A percentile compares a stretch with the other conserved stretches of the same genome.
These are phyloP conservation scores for Apiotrichum mycotoxinovorans DNA, from an alignment of 1,284 basidiomycete genomes.

Conservation along the genomic window DNA sequence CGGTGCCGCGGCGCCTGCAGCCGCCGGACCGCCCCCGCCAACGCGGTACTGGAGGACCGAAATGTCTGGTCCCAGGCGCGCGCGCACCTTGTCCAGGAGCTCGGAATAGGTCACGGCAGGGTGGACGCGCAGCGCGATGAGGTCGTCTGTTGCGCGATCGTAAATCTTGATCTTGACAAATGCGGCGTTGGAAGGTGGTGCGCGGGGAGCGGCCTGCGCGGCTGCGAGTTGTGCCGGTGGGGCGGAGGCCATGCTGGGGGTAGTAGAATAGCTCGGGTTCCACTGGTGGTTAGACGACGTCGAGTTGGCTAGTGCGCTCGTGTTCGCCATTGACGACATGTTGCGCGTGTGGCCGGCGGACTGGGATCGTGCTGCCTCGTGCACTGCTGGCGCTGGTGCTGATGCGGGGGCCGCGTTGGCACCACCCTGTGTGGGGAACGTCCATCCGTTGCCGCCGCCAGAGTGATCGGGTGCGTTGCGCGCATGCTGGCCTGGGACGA, in stretches of 20 bases:
- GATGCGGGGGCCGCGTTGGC: neutral
- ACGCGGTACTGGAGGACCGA: slow-evolving; percentile 68
- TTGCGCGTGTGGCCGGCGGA: slow-evolving; percentile 2
- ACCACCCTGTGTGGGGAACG: neutral
- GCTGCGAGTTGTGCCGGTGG: neutral
- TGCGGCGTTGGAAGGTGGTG: slow-evolving; percentile 43
- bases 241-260: neutral
- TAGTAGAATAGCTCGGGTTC: neutral
- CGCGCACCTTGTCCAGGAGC: slow-evolving; percentile 84
- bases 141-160: slow-evolving; percentile 81
- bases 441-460: slow-evolving; percentile 4
- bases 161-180: slow-evolving; percentile 99
- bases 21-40: slow-evolving; percentile 52
- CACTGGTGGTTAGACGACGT: neutral
- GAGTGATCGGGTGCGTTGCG: slow-evolving; percentile 1
- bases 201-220: neutral
- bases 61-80: slow-evolving; percentile 75
- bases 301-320: no score
- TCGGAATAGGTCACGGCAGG: slow-evolving; percentile 81
- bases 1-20: slow-evolving; percentile 52
- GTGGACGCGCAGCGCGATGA: slow-evolving; percentile 96
- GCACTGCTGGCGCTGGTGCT: neutral
- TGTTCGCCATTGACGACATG: neutral
- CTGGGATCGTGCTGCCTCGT: neutral
- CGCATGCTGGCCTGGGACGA: neutral